phyloP scores from a whole-genome alignment of 2,329 filamentous ascomycete species.

The Hypoxylon sp. region DNA sequence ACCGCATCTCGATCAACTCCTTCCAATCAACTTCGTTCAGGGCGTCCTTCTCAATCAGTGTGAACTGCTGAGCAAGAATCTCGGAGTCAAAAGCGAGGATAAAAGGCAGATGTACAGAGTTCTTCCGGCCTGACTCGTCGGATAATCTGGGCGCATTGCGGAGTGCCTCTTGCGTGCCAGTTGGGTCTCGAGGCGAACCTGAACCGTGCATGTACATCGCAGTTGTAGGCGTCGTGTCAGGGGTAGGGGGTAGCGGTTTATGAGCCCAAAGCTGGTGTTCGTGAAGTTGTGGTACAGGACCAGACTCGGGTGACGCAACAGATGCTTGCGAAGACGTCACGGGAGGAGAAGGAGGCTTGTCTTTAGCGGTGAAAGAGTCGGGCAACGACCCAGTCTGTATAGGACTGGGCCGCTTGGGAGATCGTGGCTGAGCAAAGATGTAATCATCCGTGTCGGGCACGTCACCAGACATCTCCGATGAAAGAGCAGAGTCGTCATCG shows the following conservation, averaged over 20 bases:
- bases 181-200: conserved; percentile 49
- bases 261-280: conserved; percentile 58
- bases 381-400: conserved; percentile 47
- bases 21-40: conserved; percentile 90
- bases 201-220: conserved; percentile 53
- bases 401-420: conserved; percentile 45
- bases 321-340: conserved; percentile 63
- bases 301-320: conserved; percentile 56
- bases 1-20: conserved; percentile 84
- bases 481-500: conserved; percentile 68
- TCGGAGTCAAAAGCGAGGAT: conserved; percentile 85
- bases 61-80: conserved; percentile 83
- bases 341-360: conserved; percentile 57
- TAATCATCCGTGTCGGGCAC: conserved; percentile 53
- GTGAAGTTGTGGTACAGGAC: conserved; percentile 54
- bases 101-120: conserved; percentile 77
- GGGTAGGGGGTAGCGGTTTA: conserved; percentile 63
- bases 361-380: conserved; percentile 32
- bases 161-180: conserved; percentile 53
- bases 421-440: conserved; percentile 47
- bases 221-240: conserved; percentile 61
- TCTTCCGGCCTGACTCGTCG: conserved; percentile 52
- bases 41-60: conserved; percentile 86
- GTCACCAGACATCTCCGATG: conserved; percentile 71
- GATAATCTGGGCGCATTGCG: conserved; percentile 51